Base-by-base conservation (phyloP, 2,329 filamentous ascomycete species). In the Nothophaeocryptopus gaeumannii region DNA sequence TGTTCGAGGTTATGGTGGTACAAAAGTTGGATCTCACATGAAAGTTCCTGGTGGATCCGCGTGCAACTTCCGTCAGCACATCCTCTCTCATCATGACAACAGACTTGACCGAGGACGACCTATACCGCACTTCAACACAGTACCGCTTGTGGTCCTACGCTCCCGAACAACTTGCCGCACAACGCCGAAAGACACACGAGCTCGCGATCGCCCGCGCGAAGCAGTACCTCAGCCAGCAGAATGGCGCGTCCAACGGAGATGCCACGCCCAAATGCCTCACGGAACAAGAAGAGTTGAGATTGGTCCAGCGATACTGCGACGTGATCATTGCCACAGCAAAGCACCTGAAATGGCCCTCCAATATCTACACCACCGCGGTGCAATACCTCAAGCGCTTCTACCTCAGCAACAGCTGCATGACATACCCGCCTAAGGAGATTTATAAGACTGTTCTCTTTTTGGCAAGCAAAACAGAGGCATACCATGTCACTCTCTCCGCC, bases 371-470 rank as follows among this genome's bases (percentile, higher is more conserved):
- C 20, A 96, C 91, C 5, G 89, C 89, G 3, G 87, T 92, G 54
- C 84, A 95, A 65, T 96, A 95, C 68, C 80, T 99, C 53, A 87
- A 89, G 48, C 87, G 93, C 50, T 97, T 99, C 78, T 99, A 97
- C 74, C 80, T 96, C 33, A 92, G 88, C 64, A 96, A 97, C 72
- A 95, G 88, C 35, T 83, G 91, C 64, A 96, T 97, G 88, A 96
- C 91, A 29, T 97, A 99, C 67, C 88, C 92, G 55, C 92, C 91
- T 0, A 87, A 88, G 55, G 85, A 89, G 56, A 87, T 97, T 59
- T 84, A 95, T 67, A 89, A 91, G 66, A 93, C 90, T 29, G 89
- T 88, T 32, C 80, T 99, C 47, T 97, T 95, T 75, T 88, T 99
- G 57, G 90, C 90, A 8, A 90, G 86, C 63, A 99, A 99, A 73